A percentile compares a stretch with the other conserved stretches of the same genome.
Evolutionary conservation across 2,329 filamentous ascomycete species (phyloP).

Genomic region (Oidium heveae): DNA sequence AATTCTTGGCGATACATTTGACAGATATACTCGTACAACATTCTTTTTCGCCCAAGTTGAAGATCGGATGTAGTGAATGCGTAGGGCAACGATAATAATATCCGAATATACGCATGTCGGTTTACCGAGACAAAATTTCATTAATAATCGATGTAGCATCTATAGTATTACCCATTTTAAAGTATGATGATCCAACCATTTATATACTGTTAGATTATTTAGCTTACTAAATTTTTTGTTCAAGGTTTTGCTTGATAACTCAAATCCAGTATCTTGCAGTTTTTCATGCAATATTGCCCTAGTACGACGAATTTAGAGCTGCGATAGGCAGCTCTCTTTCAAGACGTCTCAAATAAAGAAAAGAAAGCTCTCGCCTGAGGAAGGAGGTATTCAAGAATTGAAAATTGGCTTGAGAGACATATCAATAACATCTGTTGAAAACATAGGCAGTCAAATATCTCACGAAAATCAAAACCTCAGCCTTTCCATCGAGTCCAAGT

Average conservation of each 20-base stretch:
- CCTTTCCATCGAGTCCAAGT: slow-evolving; percentile 6
- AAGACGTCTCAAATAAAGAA: slow-evolving; percentile 53
- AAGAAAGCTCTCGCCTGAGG: slow-evolving; percentile 32
- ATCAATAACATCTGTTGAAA: slow-evolving; percentile 12
- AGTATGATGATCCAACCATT: background rate
- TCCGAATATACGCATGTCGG: too few species aligned
- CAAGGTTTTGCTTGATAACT: background rate
- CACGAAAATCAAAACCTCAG: slow-evolving; percentile 18
- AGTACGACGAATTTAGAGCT: slow-evolving; percentile 8
- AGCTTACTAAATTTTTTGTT: background rate
- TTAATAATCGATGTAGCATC: too few species aligned
- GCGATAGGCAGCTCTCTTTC: slow-evolving; percentile 34
- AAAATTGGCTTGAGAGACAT: slow-evolving; percentile 10
- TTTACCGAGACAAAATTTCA: too few species aligned
- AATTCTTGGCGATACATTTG: too few species aligned
- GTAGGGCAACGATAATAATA: too few species aligned
- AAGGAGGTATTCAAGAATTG: slow-evolving; percentile 6
- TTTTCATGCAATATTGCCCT: slow-evolving; percentile 3
- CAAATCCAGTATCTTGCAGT: slow-evolving; percentile 4
- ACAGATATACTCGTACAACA: too few species aligned
- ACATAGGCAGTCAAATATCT: slow-evolving; percentile 22
- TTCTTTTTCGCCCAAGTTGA: too few species aligned
- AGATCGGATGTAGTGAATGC: too few species aligned
- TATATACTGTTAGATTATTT: background rate
- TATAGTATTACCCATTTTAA: background rate